Evolutionary conservation across 768 basidiomycete species (phyloP).

Genomic region (Mycena amicta): DNA sequence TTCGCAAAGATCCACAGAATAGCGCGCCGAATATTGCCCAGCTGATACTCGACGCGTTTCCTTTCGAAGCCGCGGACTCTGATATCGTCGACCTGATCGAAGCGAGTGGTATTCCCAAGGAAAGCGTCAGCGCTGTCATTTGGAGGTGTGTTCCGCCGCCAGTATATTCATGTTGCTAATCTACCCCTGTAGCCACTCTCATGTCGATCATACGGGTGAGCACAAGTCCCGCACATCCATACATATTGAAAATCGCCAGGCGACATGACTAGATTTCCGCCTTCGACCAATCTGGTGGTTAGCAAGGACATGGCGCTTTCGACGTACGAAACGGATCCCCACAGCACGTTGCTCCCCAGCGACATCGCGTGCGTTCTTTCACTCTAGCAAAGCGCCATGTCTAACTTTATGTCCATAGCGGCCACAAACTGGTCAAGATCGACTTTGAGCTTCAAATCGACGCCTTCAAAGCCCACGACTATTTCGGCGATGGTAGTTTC

Average conservation of each 20-base stretch:
- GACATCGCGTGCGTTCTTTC: constrained; percentile 11
- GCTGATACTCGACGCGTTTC: not conserved
- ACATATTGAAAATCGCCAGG: constrained; percentile 4
- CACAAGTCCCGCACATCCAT: not conserved
- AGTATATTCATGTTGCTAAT: not conserved
- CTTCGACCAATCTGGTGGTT: constrained; percentile 10
- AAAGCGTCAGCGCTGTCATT: constrained; percentile 1
- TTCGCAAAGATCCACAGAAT: constrained; percentile 12
- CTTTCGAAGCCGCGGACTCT: not conserved
- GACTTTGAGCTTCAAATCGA: constrained; percentile 9
- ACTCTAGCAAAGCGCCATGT: not conserved
- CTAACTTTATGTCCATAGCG: not conserved
- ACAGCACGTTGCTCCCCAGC: constrained; percentile 9
- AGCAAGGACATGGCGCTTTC: not conserved
- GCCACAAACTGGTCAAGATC: constrained; percentile 9
- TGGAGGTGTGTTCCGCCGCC: not conserved
- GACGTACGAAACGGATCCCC: constrained; percentile 6
- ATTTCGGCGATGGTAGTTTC: constrained; percentile 21
- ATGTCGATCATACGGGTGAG: constrained; percentile 6
- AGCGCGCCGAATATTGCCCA: constrained; percentile 3
- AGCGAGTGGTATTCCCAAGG: not conserved
- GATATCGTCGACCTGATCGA: not conserved
- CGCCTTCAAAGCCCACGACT: constrained; percentile 15
- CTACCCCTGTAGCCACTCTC: constrained; percentile 1
- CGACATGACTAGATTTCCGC: constrained; percentile 18